phyloP scores from a whole-genome alignment of 139 green algal genomes.

The Pleodorina starrii region DNA sequence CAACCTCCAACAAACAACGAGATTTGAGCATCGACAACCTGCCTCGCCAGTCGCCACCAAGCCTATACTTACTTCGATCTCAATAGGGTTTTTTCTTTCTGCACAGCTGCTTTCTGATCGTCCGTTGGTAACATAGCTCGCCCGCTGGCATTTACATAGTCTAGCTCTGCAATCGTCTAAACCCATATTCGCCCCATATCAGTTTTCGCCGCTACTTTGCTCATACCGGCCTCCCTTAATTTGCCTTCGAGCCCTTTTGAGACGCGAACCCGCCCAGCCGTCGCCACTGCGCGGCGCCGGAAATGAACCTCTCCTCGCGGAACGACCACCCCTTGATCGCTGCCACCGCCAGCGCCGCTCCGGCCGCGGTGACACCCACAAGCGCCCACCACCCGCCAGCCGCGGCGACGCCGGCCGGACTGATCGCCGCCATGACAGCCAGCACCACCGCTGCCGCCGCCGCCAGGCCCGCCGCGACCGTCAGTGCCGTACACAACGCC shows the following conservation, averaged over 20 bases:
- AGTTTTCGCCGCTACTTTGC: no score
- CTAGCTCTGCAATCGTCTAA: no score
- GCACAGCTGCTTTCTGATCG: no score
- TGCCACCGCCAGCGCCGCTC: background rate
- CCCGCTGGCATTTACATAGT: no score
- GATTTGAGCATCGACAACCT: no score
- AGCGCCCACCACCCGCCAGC: constrained; percentile 16
- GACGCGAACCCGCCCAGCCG: background rate
- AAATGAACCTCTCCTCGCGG: constrained; percentile 20
- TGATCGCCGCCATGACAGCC: background rate
- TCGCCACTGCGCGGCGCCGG: background rate
- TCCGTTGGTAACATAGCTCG: no score
- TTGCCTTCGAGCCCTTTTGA: background rate
- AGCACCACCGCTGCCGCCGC: background rate
- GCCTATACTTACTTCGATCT: no score
- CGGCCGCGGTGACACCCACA: background rate
- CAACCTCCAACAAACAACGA: no score
- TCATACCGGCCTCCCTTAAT: no score
- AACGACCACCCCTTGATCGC: constrained; percentile 27
- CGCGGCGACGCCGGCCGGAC: background rate
- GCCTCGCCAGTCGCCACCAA: no score
- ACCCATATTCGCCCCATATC: no score
- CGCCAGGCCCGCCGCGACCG: constrained; percentile 16
- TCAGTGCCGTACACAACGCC: constrained; percentile 15
- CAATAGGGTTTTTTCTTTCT: no score